A percentile compares a stretch with the other conserved stretches of the same genome.
phyloP scores from a whole-genome alignment of 1,284 basidiomycete genomes.

The Moesziomyces aphidis region DNA sequence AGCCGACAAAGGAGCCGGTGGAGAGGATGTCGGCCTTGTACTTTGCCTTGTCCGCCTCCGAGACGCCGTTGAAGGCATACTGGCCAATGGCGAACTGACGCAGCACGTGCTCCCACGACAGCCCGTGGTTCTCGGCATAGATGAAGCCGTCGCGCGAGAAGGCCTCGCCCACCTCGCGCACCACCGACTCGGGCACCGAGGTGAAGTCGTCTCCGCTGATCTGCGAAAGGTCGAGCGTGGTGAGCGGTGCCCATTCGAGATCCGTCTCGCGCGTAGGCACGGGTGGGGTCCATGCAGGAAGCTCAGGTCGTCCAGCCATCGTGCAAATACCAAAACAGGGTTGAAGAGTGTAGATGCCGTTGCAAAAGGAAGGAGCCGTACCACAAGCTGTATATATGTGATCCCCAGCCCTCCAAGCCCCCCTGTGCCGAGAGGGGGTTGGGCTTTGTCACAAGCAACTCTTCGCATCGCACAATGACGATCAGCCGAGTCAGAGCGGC shows the following conservation, averaged over 20 bases:
- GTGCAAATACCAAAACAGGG: background rate
- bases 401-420: too few species aligned
- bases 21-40: constrained; percentile 62
- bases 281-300: constrained; percentile 61
- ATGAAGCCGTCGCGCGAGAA: constrained; percentile 63
- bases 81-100: constrained; percentile 66
- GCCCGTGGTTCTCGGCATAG: constrained; percentile 66
- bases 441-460: too few species aligned
- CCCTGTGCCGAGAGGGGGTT: too few species aligned
- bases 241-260: constrained; percentile 65
- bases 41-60: constrained; percentile 56
- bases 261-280: constrained; percentile 51
- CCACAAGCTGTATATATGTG: too few species aligned
- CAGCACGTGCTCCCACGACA: constrained; percentile 58
- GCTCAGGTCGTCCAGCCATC: constrained; percentile 15
- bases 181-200: constrained; percentile 53
- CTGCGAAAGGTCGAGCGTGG: constrained; percentile 61
- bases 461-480: background rate
- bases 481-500: background rate
- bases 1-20: constrained; percentile 66
- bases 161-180: constrained; percentile 57
- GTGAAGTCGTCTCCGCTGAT: constrained; percentile 61
- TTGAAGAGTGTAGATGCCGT: too few species aligned
- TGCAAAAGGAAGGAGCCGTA: too few species aligned
- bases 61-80: constrained; percentile 60